Percentiles rank a stretch among this genome's conserved stretches.
phyloP scores from a whole-genome alignment of 2,329 filamentous ascomycete species.

The Colletotrichum horii region DNA sequence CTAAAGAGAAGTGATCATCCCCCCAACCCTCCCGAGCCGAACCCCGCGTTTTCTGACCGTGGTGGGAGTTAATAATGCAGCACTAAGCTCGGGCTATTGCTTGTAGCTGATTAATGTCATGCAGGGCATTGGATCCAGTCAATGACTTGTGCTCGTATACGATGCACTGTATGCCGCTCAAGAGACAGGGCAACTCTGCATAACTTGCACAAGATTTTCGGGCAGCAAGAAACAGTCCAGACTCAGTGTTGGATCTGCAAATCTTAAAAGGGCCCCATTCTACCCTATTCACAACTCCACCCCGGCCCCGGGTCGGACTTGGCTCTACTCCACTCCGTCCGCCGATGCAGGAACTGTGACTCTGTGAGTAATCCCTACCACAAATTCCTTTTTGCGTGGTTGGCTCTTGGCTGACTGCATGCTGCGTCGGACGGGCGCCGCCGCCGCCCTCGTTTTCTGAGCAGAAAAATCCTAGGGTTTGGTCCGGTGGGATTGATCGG shows the following conservation, averaged over 20 bases:
- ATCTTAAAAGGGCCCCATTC: not conserved
- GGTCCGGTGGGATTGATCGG: not conserved
- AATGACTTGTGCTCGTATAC: not conserved
- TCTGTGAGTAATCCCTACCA: constrained; percentile 13
- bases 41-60: constrained; percentile 13
- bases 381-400: not conserved
- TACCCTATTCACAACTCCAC: not conserved
- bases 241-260: not conserved
- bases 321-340: not conserved
- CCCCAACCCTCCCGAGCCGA: not conserved
- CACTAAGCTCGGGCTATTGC: not conserved
- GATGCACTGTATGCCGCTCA: not conserved
- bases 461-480: not conserved
- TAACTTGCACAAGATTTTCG: not conserved
- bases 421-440: not conserved
- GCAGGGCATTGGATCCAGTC: not conserved
- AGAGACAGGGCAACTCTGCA: not conserved
- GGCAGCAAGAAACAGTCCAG: not conserved
- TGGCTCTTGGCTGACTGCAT: not conserved
- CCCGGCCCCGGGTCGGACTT: constrained; percentile 11
- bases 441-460: not conserved
- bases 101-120: not conserved
- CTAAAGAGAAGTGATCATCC: constrained; percentile 1
- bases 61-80: not conserved
- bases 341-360: constrained; percentile 21